A percentile compares a stretch with the other conserved stretches of the same genome.
Conservation (phyloP, 805 yeast genomes). For the Nakazawaea ambrosiae region DNA sequence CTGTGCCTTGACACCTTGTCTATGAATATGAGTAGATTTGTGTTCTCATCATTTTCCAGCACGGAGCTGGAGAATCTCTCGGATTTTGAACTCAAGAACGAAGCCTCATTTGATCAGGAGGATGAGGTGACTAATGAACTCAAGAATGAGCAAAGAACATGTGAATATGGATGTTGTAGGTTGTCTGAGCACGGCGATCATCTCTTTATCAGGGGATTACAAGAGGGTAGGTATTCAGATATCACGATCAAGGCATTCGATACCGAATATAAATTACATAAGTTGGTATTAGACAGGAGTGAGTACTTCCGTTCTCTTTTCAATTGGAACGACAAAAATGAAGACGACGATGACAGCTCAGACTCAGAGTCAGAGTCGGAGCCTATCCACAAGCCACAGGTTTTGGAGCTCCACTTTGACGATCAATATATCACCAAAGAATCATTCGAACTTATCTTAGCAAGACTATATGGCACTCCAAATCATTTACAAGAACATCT, state of each 20-base stretch:
- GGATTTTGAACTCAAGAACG: too few relatives aligned
- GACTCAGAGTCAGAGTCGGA: not conserved
- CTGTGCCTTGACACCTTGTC: too few relatives aligned
- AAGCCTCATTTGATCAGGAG: too few relatives aligned
- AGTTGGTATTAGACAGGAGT: conserved; percentile 35
- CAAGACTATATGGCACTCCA: conserved; percentile 37
- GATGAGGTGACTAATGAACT: too few relatives aligned
- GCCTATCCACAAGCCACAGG: too few relatives aligned
- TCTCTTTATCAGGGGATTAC: conserved; percentile 30
- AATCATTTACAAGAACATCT: conserved; percentile 25
- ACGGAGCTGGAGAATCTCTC: too few relatives aligned
- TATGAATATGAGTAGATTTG: too few relatives aligned
- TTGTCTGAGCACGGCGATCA: too few relatives aligned
- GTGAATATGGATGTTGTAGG: too few relatives aligned
- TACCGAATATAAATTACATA: conserved; percentile 36
- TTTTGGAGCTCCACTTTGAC: conserved; percentile 28
- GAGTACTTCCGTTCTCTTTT: conserved; percentile 42
- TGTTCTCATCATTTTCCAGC: too few relatives aligned
- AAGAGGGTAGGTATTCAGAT: conserved; percentile 41
- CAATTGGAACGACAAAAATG: conserved; percentile 27
- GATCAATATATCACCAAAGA: conserved; percentile 34
- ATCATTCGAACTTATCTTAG: conserved; percentile 42
- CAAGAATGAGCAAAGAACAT: too few relatives aligned
- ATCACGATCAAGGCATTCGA: conserved; percentile 41
- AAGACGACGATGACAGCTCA: not conserved